Evolutionary conservation across 768 basidiomycete genomes (phyloP).

Genomic region (Lactarius indigo): DNA sequence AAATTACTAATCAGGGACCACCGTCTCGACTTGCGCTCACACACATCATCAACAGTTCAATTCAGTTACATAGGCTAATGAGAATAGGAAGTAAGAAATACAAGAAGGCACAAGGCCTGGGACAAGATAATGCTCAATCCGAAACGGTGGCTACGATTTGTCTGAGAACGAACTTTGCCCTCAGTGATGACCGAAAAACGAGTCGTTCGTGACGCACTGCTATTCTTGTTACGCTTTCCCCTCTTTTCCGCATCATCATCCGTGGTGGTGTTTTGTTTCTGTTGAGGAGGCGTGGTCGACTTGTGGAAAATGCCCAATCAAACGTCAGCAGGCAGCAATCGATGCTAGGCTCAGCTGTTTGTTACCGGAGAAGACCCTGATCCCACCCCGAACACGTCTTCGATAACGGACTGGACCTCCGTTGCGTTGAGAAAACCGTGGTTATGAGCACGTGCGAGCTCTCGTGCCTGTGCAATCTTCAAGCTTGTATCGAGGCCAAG

Average conservation of each 20-base stretch:
- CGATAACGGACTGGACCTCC: background rate
- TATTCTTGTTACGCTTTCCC: background rate
- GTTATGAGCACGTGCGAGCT: slow-evolving; percentile 30
- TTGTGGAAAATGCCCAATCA: background rate
- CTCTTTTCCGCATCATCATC: background rate
- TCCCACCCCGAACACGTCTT: background rate
- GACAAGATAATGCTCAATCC: background rate
- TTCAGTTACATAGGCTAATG: background rate
- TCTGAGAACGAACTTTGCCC: background rate
- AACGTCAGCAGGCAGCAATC: background rate
- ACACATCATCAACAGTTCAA: no score
- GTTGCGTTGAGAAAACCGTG: background rate
- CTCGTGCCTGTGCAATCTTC: slow-evolving; percentile 51
- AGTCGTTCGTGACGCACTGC: background rate
- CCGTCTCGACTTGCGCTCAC: background rate
- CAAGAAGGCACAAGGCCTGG: background rate
- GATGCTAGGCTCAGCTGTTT: background rate
- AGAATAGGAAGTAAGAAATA: background rate
- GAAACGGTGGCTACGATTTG: background rate
- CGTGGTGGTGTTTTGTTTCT: background rate
- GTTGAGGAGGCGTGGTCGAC: background rate
- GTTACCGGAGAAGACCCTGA: background rate
- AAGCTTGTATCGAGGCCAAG: slow-evolving; percentile 57
- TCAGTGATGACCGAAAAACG: background rate
- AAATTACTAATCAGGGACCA: background rate